These are phyloP conservation scores for Jaltomata sinuosa DNA, from an alignment of 257 asterid species.

Conservation along the genomic window DNA sequence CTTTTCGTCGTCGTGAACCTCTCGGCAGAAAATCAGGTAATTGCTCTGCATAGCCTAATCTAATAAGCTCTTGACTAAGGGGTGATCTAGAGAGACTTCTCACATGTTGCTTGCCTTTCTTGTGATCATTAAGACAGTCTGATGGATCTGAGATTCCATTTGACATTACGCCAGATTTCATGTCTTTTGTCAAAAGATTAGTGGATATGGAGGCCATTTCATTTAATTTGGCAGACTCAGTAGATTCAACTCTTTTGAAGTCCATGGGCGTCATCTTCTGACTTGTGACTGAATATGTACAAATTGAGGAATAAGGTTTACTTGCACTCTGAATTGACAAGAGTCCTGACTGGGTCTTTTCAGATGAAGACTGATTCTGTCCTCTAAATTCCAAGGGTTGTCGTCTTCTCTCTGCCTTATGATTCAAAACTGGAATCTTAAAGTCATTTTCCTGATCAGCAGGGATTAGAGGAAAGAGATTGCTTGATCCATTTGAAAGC, in stretches of 20 bases:
- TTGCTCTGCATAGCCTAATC: slow-evolving; percentile 43
- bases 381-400: slow-evolving; percentile 27
- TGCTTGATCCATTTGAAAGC: slow-evolving; percentile 18
- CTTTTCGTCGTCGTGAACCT: slow-evolving; percentile 43
- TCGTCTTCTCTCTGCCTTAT: slow-evolving; percentile 12
- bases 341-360: slow-evolving; percentile 14
- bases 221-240: slow-evolving; percentile 13
- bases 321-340: background rate
- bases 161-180: slow-evolving; percentile 13
- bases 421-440: slow-evolving; percentile 13
- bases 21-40: slow-evolving; percentile 52
- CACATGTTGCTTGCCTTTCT: slow-evolving; percentile 16
- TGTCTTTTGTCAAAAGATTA: slow-evolving; percentile 6
- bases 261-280: slow-evolving; percentile 7
- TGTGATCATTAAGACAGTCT: slow-evolving; percentile 15
- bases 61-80: slow-evolving; percentile 53
- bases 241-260: slow-evolving; percentile 15
- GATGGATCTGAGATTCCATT: slow-evolving; percentile 14
- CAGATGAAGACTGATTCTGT: slow-evolving; percentile 14
- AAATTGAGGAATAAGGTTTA: slow-evolving; percentile 11
- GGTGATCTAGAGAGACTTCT: slow-evolving; percentile 32
- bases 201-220: slow-evolving; percentile 10
- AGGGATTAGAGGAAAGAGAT: slow-evolving; percentile 12
- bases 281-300: slow-evolving; percentile 9
- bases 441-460: slow-evolving; percentile 19